Percentiles rank a stretch among this genome's conserved stretches.
phyloP scores from a whole-genome alignment of 2,329 filamentous ascomycete genomes.

The Trichoderma brevicompactum region DNA sequence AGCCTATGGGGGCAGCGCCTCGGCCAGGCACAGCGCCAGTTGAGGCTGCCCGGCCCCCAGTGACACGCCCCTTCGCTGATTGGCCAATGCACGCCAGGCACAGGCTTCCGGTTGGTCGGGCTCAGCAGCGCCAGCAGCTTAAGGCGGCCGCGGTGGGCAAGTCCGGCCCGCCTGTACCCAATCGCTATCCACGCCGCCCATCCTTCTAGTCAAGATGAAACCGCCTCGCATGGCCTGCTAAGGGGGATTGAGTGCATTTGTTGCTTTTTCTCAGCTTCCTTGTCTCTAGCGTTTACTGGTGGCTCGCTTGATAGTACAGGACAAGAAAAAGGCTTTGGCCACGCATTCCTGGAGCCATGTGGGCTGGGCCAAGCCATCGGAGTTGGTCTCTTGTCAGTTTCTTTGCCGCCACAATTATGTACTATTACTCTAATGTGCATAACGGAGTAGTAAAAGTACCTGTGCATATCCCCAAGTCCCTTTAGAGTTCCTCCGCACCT shows the following conservation, averaged over 20 bases:
- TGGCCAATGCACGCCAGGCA: slow-evolving; percentile 31
- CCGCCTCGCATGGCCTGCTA: slow-evolving; percentile 21
- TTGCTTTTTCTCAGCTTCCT: neutral
- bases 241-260: neutral
- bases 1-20: neutral
- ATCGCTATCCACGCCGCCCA: slow-evolving; percentile 21
- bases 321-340: neutral
- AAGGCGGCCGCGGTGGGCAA: slow-evolving; percentile 11
- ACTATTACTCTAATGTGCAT: too few relatives aligned
- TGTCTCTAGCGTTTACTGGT: neutral
- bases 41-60: slow-evolving; percentile 1
- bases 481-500: neutral
- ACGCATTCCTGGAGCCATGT: slow-evolving; percentile 1
- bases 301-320: neutral
- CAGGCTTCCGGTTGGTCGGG: slow-evolving; percentile 30
- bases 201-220: slow-evolving; percentile 26
- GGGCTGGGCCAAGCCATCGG: slow-evolving; percentile 11
- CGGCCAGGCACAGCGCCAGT: slow-evolving; percentile 21
- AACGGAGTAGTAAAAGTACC: too few relatives aligned
- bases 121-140: neutral
- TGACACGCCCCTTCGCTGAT: slow-evolving; percentile 9
- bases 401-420: neutral
- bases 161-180: slow-evolving; percentile 23
- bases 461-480: too few relatives aligned
- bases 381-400: neutral